These are phyloP conservation scores for Millerozyma miso DNA, from an alignment of 805 yeast species.

Conservation along the genomic window DNA sequence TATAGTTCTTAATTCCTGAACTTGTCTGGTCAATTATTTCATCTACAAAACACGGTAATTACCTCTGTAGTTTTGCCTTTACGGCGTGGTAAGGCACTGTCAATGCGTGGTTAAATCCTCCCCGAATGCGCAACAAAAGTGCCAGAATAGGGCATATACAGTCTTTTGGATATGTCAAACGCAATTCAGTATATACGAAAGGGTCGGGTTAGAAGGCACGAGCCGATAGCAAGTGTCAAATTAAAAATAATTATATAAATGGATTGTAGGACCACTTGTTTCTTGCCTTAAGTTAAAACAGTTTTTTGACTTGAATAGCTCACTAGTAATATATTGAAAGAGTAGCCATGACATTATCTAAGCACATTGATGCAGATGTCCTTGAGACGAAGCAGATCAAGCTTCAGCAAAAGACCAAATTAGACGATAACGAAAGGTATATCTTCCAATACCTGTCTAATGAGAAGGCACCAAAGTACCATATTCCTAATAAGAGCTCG, in stretches of 20 bases:
- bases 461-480: conserved; percentile 49
- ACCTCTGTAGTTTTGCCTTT: no score
- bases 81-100: no score
- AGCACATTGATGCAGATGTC: conserved; percentile 42
- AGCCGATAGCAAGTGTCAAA: background rate
- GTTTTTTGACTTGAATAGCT: no score
- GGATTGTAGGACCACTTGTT: no score
- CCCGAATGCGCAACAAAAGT: background rate
- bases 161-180: background rate
- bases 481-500: conserved; percentile 56
- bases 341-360: conserved; percentile 45
- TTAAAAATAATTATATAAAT: no score
- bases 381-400: conserved; percentile 33
- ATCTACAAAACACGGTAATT: background rate
- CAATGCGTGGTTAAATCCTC: no score
- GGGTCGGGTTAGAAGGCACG: background rate
- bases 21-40: background rate
- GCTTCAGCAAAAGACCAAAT: conserved; percentile 15
- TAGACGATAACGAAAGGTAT: conserved; percentile 25
- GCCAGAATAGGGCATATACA: background rate
- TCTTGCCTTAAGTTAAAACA: no score
- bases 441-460: conserved; percentile 29
- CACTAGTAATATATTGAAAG: no score
- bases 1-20: background rate
- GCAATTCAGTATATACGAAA: background rate